These are phyloP conservation scores for Termitomyces sp. DNA, from an alignment of 768 basidiomycete genomes.

Conservation along the genomic window DNA sequence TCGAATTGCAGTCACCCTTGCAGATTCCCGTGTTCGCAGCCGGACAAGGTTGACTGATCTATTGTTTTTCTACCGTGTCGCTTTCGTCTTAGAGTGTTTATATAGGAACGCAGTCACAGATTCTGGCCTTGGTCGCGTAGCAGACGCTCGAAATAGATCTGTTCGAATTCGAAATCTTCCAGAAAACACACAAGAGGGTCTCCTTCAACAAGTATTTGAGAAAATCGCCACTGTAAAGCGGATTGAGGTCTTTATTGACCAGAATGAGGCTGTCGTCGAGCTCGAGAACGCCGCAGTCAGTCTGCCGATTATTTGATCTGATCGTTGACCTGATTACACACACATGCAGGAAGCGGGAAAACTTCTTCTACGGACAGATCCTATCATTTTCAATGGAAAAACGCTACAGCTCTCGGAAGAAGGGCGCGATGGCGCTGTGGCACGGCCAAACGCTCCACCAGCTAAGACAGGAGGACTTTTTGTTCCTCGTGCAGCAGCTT, in stretches of 20 bases:
- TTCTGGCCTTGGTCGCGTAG: constrained; percentile 48
- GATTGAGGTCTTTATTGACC: constrained; percentile 65
- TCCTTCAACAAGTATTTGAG: constrained; percentile 86
- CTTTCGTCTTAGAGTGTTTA: background rate
- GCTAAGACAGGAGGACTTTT: constrained; percentile 47
- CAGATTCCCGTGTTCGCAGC: constrained; percentile 63
- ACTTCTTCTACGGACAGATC: constrained; percentile 64
- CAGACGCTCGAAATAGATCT: constrained; percentile 62
- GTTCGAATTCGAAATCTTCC: constrained; percentile 76
- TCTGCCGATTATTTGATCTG: background rate
- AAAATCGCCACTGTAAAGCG: constrained; percentile 68
- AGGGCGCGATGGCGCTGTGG: constrained; percentile 24
- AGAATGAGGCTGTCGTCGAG: constrained; percentile 58
- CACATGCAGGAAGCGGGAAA: constrained; percentile 72
- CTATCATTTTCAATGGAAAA: constrained; percentile 64
- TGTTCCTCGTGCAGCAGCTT: constrained; percentile 58
- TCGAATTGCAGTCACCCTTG: constrained; percentile 83
- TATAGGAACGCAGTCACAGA: constrained; percentile 40
- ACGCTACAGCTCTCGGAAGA: constrained; percentile 58
- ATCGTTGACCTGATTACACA: background rate
- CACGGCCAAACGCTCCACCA: constrained; percentile 25
- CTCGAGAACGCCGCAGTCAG: constrained; percentile 62
- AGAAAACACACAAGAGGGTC: constrained; percentile 75
- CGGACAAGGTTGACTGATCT: constrained; percentile 39
- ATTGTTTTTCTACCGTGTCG: background rate